phyloP scores from a whole-genome alignment of 225 moss, liverwort and hornwort species.

The Marchantia polymorpha region DNA sequence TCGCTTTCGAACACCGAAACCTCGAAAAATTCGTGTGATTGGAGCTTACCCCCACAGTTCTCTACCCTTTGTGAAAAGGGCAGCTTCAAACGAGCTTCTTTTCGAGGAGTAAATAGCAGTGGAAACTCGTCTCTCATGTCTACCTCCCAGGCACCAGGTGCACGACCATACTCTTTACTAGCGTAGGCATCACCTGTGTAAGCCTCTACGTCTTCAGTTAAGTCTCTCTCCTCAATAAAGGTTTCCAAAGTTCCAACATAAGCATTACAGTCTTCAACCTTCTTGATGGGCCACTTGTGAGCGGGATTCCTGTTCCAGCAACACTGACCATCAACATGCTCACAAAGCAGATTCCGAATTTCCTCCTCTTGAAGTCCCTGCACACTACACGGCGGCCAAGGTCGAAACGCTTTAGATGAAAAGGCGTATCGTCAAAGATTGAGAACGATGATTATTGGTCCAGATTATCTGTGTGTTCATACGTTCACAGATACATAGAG shows the following conservation, averaged over 20 bases:
- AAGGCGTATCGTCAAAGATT: not conserved
- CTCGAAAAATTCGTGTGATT: no score
- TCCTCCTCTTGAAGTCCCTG: conserved; percentile 69
- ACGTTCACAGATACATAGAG: no score
- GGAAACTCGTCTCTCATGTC: conserved; percentile 88
- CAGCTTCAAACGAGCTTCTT: conserved; percentile 54
- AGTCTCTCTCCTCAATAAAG: conserved; percentile 83
- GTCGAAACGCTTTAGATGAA: not conserved
- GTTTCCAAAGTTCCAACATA: conserved; percentile 81
- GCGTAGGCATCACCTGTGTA: conserved; percentile 60
- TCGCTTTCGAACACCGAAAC: no score
- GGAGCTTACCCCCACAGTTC: conserved; percentile 53
- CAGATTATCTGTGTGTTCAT: no score
- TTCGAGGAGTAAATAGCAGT: conserved; percentile 49
- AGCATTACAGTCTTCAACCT: conserved; percentile 83
- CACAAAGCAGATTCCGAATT: conserved; percentile 66
- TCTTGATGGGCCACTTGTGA: conserved; percentile 71
- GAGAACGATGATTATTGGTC: not conserved
- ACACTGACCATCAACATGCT: conserved; percentile 61
- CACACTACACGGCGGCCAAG: conserved; percentile 41
- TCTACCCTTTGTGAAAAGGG: conserved; percentile 65
- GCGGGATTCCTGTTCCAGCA: conserved; percentile 80
- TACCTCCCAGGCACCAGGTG: conserved; percentile 74
- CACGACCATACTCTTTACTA: conserved; percentile 35
- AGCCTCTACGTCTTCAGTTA: conserved; percentile 49